A percentile compares a stretch with the other conserved stretches of the same genome.
phyloP scores from a whole-genome alignment of 768 basidiomycete species.

The Suillus discolor region DNA sequence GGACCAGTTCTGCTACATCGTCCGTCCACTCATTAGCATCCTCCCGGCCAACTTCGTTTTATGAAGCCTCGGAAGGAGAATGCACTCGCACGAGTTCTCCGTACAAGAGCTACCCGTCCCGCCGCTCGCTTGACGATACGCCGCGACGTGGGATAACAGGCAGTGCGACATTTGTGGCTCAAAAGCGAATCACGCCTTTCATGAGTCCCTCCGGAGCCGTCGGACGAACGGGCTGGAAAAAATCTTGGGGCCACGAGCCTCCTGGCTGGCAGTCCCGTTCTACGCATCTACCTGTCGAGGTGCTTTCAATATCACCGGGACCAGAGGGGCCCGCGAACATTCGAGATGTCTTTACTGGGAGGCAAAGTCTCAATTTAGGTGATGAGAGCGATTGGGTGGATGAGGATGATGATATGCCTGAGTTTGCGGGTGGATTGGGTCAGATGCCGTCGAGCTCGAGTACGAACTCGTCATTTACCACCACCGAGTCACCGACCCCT shows the following conservation, averaged over 20 bases:
- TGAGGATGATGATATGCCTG: slow-evolving; percentile 74
- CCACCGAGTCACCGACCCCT: slow-evolving; percentile 43
- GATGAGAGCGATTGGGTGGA: slow-evolving; percentile 91
- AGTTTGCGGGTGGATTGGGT: slow-evolving; percentile 79
- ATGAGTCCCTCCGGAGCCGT: slow-evolving; percentile 54
- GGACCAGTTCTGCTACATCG: slow-evolving; percentile 77
- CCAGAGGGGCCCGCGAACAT: slow-evolving; percentile 44
- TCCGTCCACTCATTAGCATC: slow-evolving; percentile 77
- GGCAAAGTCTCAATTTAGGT: slow-evolving; percentile 58
- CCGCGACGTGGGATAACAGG: slow-evolving; percentile 39
- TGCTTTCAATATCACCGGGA: slow-evolving; percentile 66
- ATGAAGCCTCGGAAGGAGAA: slow-evolving; percentile 74
- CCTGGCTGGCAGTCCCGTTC: slow-evolving; percentile 78
- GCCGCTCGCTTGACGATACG: slow-evolving; percentile 51
- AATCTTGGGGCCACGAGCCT: slow-evolving; percentile 85
- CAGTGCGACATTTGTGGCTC: slow-evolving; percentile 73
- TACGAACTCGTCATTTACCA: slow-evolving; percentile 25
- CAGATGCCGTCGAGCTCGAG: slow-evolving; percentile 44
- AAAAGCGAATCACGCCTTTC: slow-evolving; percentile 80
- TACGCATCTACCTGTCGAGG: slow-evolving; percentile 74
- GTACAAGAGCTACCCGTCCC: slow-evolving; percentile 49
- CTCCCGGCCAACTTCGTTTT: slow-evolving; percentile 76
- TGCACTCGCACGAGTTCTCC: slow-evolving; percentile 67
- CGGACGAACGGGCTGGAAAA: slow-evolving; percentile 84
- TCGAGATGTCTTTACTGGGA: slow-evolving; percentile 80